phyloP scores from a whole-genome alignment of 2,329 filamentous ascomycete species.

The Calonectria naviculata region DNA sequence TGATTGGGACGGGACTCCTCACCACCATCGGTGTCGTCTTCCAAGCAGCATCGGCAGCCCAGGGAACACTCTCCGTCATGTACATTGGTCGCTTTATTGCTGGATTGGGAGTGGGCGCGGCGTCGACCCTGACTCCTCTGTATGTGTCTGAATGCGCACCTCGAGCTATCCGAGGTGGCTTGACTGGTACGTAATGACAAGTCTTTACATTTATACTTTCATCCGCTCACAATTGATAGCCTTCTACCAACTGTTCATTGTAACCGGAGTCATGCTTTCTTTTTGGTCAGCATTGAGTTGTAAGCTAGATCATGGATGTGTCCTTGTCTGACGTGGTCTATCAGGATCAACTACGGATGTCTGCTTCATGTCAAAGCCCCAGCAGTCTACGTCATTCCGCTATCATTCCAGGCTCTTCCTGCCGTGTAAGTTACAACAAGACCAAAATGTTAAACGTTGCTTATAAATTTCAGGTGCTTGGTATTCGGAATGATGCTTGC shows the following conservation, averaged over 20 bases:
- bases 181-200: constrained; percentile 51
- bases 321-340: constrained; percentile 44
- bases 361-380: constrained; percentile 58
- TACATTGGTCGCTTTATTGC: constrained; percentile 71
- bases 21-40: constrained; percentile 72
- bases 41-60: constrained; percentile 66
- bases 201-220: neutral
- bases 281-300: constrained; percentile 49
- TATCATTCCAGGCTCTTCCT: constrained; percentile 73
- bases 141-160: constrained; percentile 63
- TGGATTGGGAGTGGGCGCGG: constrained; percentile 62
- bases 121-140: constrained; percentile 56
- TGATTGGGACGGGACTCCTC: constrained; percentile 67
- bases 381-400: constrained; percentile 69
- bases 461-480: constrained; percentile 53
- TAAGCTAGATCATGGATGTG: constrained; percentile 19
- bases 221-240: constrained; percentile 37
- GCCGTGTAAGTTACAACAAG: constrained; percentile 55
- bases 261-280: constrained; percentile 55
- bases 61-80: constrained; percentile 69
- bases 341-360: constrained; percentile 67
- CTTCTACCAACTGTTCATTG: constrained; percentile 63
- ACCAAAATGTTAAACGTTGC: neutral
- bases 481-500: constrained; percentile 71
- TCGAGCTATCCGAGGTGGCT: constrained; percentile 60